Percentiles rank a stretch among this genome's conserved stretches.
Evolutionary conservation across 2,329 filamentous ascomycete genomes (phyloP).

Genomic region (Cryphonectria carpinicola): DNA sequence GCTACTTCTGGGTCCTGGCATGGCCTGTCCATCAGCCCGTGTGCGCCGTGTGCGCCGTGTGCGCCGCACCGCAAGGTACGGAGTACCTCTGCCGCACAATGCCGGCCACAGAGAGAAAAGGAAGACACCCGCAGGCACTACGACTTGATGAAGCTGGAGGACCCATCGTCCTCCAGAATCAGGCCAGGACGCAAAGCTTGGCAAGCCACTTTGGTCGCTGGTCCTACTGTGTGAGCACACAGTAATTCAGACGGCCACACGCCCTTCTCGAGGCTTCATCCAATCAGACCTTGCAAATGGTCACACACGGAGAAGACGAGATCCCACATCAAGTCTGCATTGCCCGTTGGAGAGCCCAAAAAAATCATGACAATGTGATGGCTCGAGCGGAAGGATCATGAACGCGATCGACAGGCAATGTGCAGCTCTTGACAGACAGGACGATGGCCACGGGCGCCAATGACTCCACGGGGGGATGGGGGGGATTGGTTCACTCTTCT

Average conservation of each 20-base stretch:
- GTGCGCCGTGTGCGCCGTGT: neutral
- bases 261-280: neutral
- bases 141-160: neutral
- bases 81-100: constrained; percentile 6
- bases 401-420: neutral
- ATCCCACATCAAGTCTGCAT: neutral
- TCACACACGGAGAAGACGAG: neutral
- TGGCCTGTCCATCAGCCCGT: neutral
- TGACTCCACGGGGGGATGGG: neutral
- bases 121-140: neutral
- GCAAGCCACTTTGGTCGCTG: neutral
- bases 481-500: neutral
- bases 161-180: neutral
- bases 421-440: neutral
- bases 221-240: neutral
- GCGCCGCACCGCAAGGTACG: neutral
- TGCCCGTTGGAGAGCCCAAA: neutral
- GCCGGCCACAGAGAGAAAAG: neutral
- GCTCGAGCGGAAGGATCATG: neutral
- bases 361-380: neutral
- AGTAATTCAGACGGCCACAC: neutral
- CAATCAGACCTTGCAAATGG: neutral
- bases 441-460: neutral
- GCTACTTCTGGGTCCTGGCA: neutral
- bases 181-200: constrained; percentile 1